Conservation (phyloP, 2,329 filamentous ascomycete genomes). For the Microdochium nivale region DNA sequence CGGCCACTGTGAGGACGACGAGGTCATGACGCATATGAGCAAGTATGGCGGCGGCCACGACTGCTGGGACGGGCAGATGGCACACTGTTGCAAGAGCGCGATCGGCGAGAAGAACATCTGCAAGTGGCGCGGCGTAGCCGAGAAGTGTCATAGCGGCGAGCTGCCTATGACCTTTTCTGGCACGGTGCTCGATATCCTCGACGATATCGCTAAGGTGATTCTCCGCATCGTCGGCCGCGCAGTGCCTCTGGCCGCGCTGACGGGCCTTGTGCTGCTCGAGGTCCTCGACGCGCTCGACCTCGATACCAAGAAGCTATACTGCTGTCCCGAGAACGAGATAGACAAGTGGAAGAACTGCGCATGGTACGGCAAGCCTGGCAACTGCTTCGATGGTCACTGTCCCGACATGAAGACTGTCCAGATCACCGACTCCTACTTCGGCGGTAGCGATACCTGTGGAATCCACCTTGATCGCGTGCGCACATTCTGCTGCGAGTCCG, state of each 20-base stretch:
- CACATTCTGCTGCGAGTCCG: slow-evolving; percentile 22
- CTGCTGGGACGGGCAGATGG: slow-evolving; percentile 19
- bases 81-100: slow-evolving; percentile 18
- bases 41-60: slow-evolving; percentile 16
- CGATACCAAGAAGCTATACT: slow-evolving; percentile 14
- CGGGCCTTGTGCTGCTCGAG: slow-evolving; percentile 5
- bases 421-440: slow-evolving; percentile 17
- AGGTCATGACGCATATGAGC: slow-evolving; percentile 20
- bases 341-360: slow-evolving; percentile 21
- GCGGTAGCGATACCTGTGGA: slow-evolving; percentile 14
- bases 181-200: slow-evolving; percentile 9
- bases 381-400: slow-evolving; percentile 24
- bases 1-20: slow-evolving; percentile 21
- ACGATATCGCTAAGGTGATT: slow-evolving; percentile 8
- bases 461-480: slow-evolving; percentile 11
- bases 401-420: slow-evolving; percentile 13
- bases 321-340: slow-evolving; percentile 16
- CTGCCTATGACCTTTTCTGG: slow-evolving; percentile 13
- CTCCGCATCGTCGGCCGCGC: slow-evolving; percentile 4
- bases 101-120: slow-evolving; percentile 12
- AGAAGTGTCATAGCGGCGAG: slow-evolving; percentile 11
- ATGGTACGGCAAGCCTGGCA: slow-evolving; percentile 24
- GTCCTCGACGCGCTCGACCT: slow-evolving; percentile 9
- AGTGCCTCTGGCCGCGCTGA: slow-evolving; percentile 2
- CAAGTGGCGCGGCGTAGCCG: slow-evolving; percentile 12